Evolutionary conservation across 352 stramenopile genomes (phyloP).

Genomic region (Phytophthora podocarpi): DNA sequence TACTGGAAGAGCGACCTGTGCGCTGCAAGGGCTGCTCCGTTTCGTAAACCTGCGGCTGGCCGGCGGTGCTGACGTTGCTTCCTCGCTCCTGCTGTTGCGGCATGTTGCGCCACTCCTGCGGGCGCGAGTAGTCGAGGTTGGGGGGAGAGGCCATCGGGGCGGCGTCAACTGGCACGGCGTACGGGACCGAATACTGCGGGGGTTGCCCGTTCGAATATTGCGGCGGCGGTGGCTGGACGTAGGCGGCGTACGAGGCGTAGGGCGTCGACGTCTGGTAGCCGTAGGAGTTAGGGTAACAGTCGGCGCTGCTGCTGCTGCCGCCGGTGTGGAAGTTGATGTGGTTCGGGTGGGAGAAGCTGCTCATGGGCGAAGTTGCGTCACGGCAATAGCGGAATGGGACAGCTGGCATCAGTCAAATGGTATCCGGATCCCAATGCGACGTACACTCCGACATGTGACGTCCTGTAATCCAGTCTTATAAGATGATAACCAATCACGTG

Average conservation of each 20-base stretch:
- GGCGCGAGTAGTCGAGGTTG: constrained; percentile 42
- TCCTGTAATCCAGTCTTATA: constrained; percentile 8
- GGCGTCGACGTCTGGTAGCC: constrained; percentile 21
- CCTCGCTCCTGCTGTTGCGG: constrained; percentile 35
- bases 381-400: constrained; percentile 21
- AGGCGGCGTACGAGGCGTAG: constrained; percentile 18
- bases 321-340: constrained; percentile 14
- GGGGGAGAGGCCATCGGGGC: constrained; percentile 7
- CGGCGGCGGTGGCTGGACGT: constrained; percentile 10
- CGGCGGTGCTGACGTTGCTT: constrained; percentile 1
- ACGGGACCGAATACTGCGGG: constrained; percentile 16
- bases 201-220: constrained; percentile 19
- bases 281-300: constrained; percentile 25
- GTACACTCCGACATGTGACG: neutral
- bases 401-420: neutral
- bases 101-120: constrained; percentile 50
- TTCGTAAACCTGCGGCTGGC: constrained; percentile 4
- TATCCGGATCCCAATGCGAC: constrained; percentile 4
- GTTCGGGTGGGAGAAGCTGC: constrained; percentile 29
- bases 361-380: constrained; percentile 8
- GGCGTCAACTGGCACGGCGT: constrained; percentile 28
- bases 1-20: constrained; percentile 17
- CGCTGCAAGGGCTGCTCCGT: constrained; percentile 17
- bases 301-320: neutral
- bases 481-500: neutral